These are phyloP conservation scores for Lumnitzera littorea DNA, from an alignment of 345 rosid genomes.

Conservation along the genomic window DNA sequence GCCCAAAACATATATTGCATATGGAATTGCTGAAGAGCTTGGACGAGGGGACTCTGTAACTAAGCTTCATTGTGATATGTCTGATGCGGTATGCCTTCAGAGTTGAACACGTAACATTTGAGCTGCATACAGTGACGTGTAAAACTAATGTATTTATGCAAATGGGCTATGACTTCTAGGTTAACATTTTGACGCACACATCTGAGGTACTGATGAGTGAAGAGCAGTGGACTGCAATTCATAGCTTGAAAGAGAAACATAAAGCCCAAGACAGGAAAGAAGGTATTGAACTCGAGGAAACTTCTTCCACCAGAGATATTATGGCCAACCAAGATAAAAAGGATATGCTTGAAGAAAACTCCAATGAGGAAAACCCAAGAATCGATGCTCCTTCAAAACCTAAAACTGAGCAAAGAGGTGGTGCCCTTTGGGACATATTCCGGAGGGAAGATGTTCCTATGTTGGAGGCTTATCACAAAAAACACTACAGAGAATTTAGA, in stretches of 20 bases:
- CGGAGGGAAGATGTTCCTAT: constrained; percentile 81
- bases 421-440: constrained; percentile 96
- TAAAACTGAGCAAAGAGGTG: constrained; percentile 22
- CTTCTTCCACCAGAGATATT: neutral
- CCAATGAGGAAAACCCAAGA: constrained; percentile 10
- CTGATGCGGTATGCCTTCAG: constrained; percentile 69
- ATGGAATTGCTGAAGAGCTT: constrained; percentile 65
- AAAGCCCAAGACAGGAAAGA: constrained; percentile 52
- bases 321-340: neutral
- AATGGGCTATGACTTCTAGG: constrained; percentile 27
- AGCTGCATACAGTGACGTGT: neutral
- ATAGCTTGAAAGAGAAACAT: constrained; percentile 46
- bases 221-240: constrained; percentile 44
- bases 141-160: no score
- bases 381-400: neutral
- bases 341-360: constrained; percentile 1
- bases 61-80: constrained; percentile 88
- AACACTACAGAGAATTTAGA: constrained; percentile 65
- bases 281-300: constrained; percentile 6
- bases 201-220: constrained; percentile 44
- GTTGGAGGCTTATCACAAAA: constrained; percentile 60
- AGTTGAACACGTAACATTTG: neutral
- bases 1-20: constrained; percentile 89
- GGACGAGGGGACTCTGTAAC: constrained; percentile 96
- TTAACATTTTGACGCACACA: constrained; percentile 72